Evolutionary conservation across 768 basidiomycete genomes (phyloP).

Genomic region (Amyloporia xantha): DNA sequence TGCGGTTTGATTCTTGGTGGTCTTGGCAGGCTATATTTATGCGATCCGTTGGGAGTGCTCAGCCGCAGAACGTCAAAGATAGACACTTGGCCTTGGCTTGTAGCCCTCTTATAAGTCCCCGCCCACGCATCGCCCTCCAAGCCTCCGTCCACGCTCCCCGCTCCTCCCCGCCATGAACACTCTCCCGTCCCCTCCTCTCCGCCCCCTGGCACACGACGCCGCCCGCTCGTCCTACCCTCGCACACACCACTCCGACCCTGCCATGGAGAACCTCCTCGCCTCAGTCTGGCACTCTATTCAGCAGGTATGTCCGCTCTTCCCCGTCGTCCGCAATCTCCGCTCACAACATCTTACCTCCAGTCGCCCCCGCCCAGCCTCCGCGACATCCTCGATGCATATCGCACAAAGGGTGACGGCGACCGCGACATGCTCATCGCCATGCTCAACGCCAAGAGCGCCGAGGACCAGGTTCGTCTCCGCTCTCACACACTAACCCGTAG

Average conservation of each 20-base stretch:
- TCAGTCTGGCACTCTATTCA: constrained; percentile 42
- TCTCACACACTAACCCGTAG: constrained; percentile 1
- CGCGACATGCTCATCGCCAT: constrained; percentile 87
- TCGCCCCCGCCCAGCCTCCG: constrained; percentile 74
- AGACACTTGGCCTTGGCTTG: constrained; percentile 37
- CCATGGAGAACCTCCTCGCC: constrained; percentile 29
- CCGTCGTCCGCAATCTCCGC: constrained; percentile 1
- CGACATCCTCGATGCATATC: constrained; percentile 84
- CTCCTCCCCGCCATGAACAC: constrained; percentile 21
- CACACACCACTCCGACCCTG: constrained; percentile 11
- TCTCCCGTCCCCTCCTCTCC: constrained; percentile 20
- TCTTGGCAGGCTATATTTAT: constrained; percentile 41
- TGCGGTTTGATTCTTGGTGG: constrained; percentile 17
- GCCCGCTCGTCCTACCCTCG: constrained; percentile 4
- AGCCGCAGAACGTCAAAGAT: constrained; percentile 33
- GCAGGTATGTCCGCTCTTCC: constrained; percentile 30
- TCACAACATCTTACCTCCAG: constrained; percentile 32
- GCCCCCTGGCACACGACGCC: constrained; percentile 13
- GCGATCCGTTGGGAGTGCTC: constrained; percentile 14
- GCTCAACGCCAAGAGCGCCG: constrained; percentile 87
- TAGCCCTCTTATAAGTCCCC: constrained; percentile 3
- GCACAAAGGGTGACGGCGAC: constrained; percentile 83
- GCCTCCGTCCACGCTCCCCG: constrained; percentile 13
- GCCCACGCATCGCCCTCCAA: constrained; percentile 12
- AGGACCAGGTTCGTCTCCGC: constrained; percentile 65